A percentile compares a stretch with the other conserved stretches of the same genome.
phyloP scores from a whole-genome alignment of 2,329 filamentous ascomycete genomes.

The Atkinsonella texensis region DNA sequence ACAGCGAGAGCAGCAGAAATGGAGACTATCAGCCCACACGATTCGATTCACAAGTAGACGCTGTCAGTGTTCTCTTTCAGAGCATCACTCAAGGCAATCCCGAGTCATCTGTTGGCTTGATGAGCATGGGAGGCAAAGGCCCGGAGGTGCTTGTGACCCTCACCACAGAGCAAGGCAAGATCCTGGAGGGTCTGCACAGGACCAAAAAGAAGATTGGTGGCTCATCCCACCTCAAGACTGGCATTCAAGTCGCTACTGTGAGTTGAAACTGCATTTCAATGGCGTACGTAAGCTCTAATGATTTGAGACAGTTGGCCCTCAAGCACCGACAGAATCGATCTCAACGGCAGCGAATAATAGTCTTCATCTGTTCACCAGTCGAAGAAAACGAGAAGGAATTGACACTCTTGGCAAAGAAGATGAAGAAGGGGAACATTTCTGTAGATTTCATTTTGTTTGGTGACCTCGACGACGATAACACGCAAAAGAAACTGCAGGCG shows the following conservation, averaged over 20 bases:
- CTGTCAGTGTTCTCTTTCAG: conserved; percentile 89
- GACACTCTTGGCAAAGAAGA: conserved; percentile 83
- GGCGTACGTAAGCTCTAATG: not conserved
- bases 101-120: conserved; percentile 91
- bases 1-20: conserved; percentile 97
- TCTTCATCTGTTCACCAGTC: conserved; percentile 90
- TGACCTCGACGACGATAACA: conserved; percentile 79
- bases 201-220: conserved; percentile 88
- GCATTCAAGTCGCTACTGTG: conserved; percentile 91
- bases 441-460: conserved; percentile 95
- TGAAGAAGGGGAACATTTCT: conserved; percentile 95
- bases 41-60: conserved; percentile 93
- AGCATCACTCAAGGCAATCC: conserved; percentile 92
- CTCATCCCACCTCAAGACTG: conserved; percentile 76
- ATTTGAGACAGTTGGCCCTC: conserved; percentile 61
- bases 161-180: conserved; percentile 91
- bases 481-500: conserved; percentile 79
- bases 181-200: conserved; percentile 80
- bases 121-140: conserved; percentile 98
- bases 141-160: conserved; percentile 94
- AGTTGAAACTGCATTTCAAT: conserved; percentile 20
- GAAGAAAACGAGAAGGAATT: conserved; percentile 82
- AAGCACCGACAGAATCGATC: conserved; percentile 98
- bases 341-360: conserved; percentile 91
- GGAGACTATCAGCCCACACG: conserved; percentile 85